Percentiles rank a stretch among this genome's conserved stretches.
Conservation (phyloP, 2,329 filamentous ascomycete species). For the Cadophora sp. region DNA sequence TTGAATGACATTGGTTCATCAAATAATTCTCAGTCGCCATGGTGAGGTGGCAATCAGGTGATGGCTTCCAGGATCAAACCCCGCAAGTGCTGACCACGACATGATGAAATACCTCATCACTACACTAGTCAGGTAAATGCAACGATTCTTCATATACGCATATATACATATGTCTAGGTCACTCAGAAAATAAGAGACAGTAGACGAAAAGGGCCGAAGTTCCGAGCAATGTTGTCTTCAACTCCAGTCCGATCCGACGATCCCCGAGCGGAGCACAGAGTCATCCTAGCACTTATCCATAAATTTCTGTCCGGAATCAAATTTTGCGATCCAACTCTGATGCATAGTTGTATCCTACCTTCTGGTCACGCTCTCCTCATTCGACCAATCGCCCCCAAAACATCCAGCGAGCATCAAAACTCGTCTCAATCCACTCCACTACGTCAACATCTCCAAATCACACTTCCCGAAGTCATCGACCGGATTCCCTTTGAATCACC, state of each 20-base stretch:
- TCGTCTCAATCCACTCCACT: background rate
- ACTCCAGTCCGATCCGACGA: background rate
- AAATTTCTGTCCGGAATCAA: conserved; percentile 11
- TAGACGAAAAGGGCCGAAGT: background rate
- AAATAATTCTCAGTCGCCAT: background rate
- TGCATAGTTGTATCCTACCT: conserved; percentile 4
- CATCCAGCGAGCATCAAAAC: background rate
- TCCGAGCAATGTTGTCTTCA: background rate
- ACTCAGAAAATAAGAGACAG: background rate
- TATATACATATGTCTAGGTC: too few species aligned
- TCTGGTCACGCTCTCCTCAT: background rate
- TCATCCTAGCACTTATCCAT: conserved; percentile 8
- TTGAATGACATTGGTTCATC: too few species aligned
- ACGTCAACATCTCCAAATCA: background rate
- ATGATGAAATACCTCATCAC: background rate
- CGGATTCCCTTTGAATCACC: background rate
- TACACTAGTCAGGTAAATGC: too few species aligned
- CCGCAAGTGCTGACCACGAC: background rate
- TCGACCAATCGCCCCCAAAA: background rate
- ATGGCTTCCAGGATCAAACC: background rate
- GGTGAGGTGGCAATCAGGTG: background rate
- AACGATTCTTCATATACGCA: too few species aligned
- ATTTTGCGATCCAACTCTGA: background rate
- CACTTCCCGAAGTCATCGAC: background rate
- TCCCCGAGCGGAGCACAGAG: background rate